Evolutionary conservation across 83 land plant species (phyloP).

Genomic region (Diphasiastrum complanatum): DNA sequence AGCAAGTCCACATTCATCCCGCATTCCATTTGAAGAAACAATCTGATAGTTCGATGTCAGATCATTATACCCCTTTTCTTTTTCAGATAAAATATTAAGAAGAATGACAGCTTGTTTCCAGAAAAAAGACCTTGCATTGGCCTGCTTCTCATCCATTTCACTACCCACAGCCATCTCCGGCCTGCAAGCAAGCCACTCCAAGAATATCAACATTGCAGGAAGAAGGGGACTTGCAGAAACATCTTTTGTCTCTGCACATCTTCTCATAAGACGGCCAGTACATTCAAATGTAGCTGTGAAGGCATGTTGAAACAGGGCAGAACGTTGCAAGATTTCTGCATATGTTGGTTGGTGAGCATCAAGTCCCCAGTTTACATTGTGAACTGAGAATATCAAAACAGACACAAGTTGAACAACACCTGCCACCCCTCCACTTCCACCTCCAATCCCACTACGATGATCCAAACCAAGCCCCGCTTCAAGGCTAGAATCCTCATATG

Average conservation of each 20-base stretch:
- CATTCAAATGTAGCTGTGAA: constrained; percentile 26
- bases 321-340: not conserved
- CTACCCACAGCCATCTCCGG: constrained; percentile 15
- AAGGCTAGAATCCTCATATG: constrained; percentile 26
- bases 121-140: constrained; percentile 20
- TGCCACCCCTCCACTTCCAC: constrained; percentile 24
- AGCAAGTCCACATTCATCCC: constrained; percentile 4
- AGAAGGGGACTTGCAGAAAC: constrained; percentile 29
- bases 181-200: constrained; percentile 37
- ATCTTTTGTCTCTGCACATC: constrained; percentile 19
- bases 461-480: constrained; percentile 21
- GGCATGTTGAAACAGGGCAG: constrained; percentile 15
- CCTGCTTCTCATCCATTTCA: constrained; percentile 20
- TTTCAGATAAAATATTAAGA: not conserved
- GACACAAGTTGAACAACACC: constrained; percentile 34
- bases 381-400: constrained; percentile 22
- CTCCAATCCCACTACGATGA: constrained; percentile 8
- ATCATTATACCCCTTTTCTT: not conserved
- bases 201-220: constrained; percentile 36
- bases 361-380: constrained; percentile 6
- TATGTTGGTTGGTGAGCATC: not conserved
- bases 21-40: not conserved
- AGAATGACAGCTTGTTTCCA: constrained; percentile 19
- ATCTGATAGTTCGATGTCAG: not conserved
- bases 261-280: constrained; percentile 32